Conservation (phyloP, 805 yeast genomes). For the Spathaspora girioi region DNA sequence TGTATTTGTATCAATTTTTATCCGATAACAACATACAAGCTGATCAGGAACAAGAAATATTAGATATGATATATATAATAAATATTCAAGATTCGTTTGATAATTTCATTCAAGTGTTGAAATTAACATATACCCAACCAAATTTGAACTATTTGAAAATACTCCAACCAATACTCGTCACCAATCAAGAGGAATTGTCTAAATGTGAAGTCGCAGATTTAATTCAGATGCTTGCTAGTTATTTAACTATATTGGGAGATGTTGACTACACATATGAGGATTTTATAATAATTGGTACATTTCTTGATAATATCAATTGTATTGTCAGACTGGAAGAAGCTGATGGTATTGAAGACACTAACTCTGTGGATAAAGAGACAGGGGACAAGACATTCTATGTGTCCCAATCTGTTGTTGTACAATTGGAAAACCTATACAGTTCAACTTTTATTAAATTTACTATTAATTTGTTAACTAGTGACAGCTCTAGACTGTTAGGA, state of each 20-base stretch:
- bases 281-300: conserved; percentile 14
- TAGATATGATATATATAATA: conserved; percentile 2
- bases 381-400: conserved; percentile 9
- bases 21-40: neutral
- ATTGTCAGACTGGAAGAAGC: conserved; percentile 13
- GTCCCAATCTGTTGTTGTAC: neutral
- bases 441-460: conserved; percentile 18
- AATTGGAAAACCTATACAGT: conserved; percentile 16
- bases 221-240: conserved; percentile 15
- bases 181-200: neutral
- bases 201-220: conserved; percentile 2
- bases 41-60: neutral
- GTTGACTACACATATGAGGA: conserved; percentile 13
- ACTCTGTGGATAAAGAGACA: conserved; percentile 12
- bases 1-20: neutral
- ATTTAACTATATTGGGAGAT: conserved; percentile 14
- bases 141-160: neutral
- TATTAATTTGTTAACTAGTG: conserved; percentile 11
- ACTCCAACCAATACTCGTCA: conserved; percentile 1
- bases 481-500: conserved; percentile 9
- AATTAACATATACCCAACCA: conserved; percentile 5
- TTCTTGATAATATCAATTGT: conserved; percentile 11
- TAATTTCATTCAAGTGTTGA: conserved; percentile 12
- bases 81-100: conserved; percentile 4
- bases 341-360: conserved; percentile 19